Base-by-base conservation (phyloP, 306 rosid species). In the Ammopiptanthus mongolicus region DNA sequence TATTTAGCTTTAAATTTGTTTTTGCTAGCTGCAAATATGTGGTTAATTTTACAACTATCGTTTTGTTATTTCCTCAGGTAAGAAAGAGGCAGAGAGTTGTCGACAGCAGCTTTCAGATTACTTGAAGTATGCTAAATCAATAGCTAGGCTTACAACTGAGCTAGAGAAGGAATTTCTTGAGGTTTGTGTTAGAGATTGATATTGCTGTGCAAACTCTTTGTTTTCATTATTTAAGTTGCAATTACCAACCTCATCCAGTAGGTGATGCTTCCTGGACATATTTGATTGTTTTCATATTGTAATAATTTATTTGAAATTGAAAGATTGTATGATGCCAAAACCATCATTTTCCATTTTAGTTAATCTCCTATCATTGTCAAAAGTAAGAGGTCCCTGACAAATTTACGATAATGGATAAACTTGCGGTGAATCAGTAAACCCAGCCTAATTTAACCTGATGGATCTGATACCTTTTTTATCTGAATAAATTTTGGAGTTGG, bases 101-200 rank as follows among this genome's bases (percentile, higher is more conserved):
- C 76, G 82, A 72, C 84, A 81, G 78, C 84, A 82, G 78, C 96
- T 95, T 28, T 66, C 74, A 53, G 85, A 55, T 22, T 84, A 85
- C 66, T 84, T 87, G 79, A 90, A 80, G 82, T 57, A 65, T 70
- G 98, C 98, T 11, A 92, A 91, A 66, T 91, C 95, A 29, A 61
- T 91, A 79, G 96, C 91, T 1, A 80, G 61, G 33, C 84, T 95
- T 74, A 95, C 98, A 58, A 84, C 93, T 9, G 89, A 85, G 25
- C 87, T 91, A 14, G 85, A 88, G 86, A 88, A 83, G 84, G 90
- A 83, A 80, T 95, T 95, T 88, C 89, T 90, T 36, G 87, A 95
- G 98, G 98, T 94, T 77, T 76, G 87, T 82, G 19, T 34, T 55
- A 17, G 63, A 42, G 59, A 70, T 55, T 66, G 42, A 15, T 5